A percentile compares a stretch with the other conserved stretches of the same genome.
Evolutionary conservation across 2,329 filamentous ascomycete species (phyloP).

Genomic region (Talaromyces rugulosus): DNA sequence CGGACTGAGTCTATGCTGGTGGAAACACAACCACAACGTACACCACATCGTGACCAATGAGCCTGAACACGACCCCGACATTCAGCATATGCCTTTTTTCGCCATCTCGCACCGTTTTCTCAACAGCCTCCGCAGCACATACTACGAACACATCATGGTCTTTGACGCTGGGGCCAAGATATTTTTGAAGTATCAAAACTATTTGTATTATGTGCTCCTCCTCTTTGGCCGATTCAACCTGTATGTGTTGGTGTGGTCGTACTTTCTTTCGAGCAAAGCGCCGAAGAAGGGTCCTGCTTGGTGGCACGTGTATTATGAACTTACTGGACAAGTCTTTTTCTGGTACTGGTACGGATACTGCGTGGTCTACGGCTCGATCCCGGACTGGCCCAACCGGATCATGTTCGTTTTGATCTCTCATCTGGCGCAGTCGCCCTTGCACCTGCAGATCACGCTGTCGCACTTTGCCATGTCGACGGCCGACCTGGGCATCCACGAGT

Average conservation of each 20-base stretch:
- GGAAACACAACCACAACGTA: slow-evolving; percentile 94
- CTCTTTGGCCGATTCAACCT: slow-evolving; percentile 82
- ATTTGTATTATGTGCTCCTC: slow-evolving; percentile 78
- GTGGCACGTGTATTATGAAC: slow-evolving; percentile 81
- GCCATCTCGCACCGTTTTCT: slow-evolving; percentile 80
- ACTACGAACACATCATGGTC: slow-evolving; percentile 75
- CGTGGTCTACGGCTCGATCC: slow-evolving; percentile 70
- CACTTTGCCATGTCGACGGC: slow-evolving; percentile 93
- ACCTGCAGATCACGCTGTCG: slow-evolving; percentile 85
- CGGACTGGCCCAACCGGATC: slow-evolving; percentile 64
- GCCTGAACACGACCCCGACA: slow-evolving; percentile 93
- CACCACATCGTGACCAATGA: slow-evolving; percentile 96
- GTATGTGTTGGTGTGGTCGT: slow-evolving; percentile 75
- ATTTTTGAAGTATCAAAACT: slow-evolving; percentile 69
- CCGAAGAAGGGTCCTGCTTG: slow-evolving; percentile 71
- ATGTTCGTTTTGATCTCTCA: slow-evolving; percentile 76
- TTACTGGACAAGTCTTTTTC: slow-evolving; percentile 72
- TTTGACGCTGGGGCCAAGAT: slow-evolving; percentile 72
- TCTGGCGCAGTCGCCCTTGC: slow-evolving; percentile 73
- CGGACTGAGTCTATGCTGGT: slow-evolving; percentile 89
- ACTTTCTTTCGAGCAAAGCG: slow-evolving; percentile 65
- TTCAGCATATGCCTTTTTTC: slow-evolving; percentile 85
- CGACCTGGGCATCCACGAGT: slow-evolving; percentile 77
- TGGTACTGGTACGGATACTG: slow-evolving; percentile 84
- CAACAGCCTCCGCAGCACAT: slow-evolving; percentile 68